Percentiles rank a stretch among this genome's conserved stretches.
Evolutionary conservation across 441 rosid genomes (phyloP).

Genomic region (Erodium trifolium): DNA sequence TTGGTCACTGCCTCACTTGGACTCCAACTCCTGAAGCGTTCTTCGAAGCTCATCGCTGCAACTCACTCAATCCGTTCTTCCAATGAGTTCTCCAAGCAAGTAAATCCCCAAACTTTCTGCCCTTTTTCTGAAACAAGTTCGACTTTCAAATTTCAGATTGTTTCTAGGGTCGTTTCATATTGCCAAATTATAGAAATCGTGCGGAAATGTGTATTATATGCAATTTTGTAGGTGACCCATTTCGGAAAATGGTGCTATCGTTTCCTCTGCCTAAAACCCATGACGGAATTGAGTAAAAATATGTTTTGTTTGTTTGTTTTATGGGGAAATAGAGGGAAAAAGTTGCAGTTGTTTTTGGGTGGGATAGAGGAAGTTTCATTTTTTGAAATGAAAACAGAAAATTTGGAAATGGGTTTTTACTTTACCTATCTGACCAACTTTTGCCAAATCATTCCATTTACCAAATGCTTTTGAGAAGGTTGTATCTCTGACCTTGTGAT

Average conservation of each 20-base stretch:
- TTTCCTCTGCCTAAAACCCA: neutral
- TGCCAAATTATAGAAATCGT: neutral
- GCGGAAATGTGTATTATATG: neutral
- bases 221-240: neutral
- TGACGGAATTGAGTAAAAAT: neutral
- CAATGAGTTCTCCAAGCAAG: neutral
- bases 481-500: no score
- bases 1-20: slow-evolving; percentile 1
- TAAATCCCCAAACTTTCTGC: neutral
- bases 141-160: neutral
- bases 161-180: neutral
- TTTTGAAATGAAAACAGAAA: neutral
- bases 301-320: neutral
- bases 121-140: neutral
- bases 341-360: no score
- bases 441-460: neutral
- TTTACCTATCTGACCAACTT: neutral
- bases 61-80: neutral
- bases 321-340: no score
- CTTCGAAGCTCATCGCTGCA: neutral
- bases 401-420: neutral
- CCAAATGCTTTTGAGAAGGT: no score
- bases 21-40: neutral
- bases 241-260: neutral
- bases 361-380: no score